Evolutionary conservation across 805 yeast genomes (phyloP), one percentile per base, ranked within the genome.

Genomic region (Ogataea methanolica): DNA sequence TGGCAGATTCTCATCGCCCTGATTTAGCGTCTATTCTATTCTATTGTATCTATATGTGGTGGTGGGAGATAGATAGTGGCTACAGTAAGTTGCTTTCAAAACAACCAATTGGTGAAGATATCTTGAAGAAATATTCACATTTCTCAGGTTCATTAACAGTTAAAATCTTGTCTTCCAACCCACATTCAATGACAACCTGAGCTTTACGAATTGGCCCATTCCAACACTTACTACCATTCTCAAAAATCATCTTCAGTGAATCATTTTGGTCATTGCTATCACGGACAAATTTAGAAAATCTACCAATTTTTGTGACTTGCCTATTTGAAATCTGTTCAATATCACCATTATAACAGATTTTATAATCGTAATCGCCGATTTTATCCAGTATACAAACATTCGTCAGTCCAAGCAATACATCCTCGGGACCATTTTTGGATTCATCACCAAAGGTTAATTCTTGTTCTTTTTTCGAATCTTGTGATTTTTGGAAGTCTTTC

Each of bases 201-300:
- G 88, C 91, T 33, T 84, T 76, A 63, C 99, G 79, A 29, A 70
- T 63, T 5, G 97, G 97, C 0, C 99, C 99, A 62, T 90, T 88
- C 97, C 98, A 92, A 66, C 99, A 94, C 60, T 74, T 78, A 38
- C 81, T 82, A 19, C 99, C 99, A 17, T 71, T 60, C 4, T 65
- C 70, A 60, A 73, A 94, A 7, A 46, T 33, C 6, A 67, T 36
- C 12, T 47, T 52, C 26, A 61, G 48, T 12, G 44, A 39, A 14
- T 46, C 42, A 2, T 45, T 45, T 3, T 49, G 52, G 6, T 48
- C 52, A 23, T 39, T 15, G 8, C 6, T 9, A 11, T 57, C 52
- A 38, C 39, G 44, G 8, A 41, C 43, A 22, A 53, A 37, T 6
- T 47, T 33, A 7, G 52, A 55, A 23, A 58, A 75, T 14, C 46